Percentiles rank a stretch among this genome's conserved stretches.
Conservation (phyloP, 2,329 filamentous ascomycete genomes). For the Chaetoscypha palmicola region DNA sequence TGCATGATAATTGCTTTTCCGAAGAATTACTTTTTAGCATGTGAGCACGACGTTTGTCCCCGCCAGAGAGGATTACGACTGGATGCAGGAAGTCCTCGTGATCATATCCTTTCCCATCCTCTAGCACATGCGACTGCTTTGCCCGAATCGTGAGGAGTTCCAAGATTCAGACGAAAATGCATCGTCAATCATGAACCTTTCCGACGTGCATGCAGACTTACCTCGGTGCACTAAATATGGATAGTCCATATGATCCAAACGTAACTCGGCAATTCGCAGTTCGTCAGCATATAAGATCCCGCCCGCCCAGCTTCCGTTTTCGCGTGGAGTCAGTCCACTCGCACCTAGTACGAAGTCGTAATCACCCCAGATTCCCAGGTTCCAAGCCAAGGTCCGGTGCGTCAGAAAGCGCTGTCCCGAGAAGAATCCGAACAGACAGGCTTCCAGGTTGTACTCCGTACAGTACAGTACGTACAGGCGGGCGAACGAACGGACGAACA, state of each 20-base stretch:
- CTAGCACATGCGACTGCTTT: not conserved
- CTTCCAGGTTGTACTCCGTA: no score
- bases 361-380: no score
- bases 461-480: no score
- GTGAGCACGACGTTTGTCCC: not conserved
- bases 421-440: no score
- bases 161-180: not conserved
- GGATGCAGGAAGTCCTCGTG: not conserved
- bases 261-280: not conserved
- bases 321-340: no score
- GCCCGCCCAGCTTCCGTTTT: not conserved
- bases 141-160: no score
- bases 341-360: no score
- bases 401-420: no score
- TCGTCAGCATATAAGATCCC: not conserved
- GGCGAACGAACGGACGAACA: no score
- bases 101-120: not conserved
- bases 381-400: no score
- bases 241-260: not conserved
- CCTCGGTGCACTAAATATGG: not conserved
- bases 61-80: not conserved
- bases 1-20: not conserved
- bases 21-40: not conserved
- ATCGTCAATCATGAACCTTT: not conserved
- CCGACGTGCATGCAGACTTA: not conserved